Evolutionary conservation across 768 basidiomycete species (phyloP), one percentile per base, ranked within the genome.

Genomic region (Termitomyces sp.): DNA sequence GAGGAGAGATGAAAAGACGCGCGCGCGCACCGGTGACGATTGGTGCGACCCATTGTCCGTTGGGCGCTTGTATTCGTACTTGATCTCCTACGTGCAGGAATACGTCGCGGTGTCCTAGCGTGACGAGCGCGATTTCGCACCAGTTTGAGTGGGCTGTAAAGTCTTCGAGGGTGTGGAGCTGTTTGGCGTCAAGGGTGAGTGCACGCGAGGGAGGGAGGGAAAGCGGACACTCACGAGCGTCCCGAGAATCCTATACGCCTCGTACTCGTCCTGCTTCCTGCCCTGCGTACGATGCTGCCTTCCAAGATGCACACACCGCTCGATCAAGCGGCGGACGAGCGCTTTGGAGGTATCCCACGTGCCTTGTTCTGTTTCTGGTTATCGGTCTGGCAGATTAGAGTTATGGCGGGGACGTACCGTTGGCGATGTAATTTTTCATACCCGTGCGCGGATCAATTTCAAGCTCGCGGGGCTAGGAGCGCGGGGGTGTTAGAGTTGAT

Each of bases 351-450:
- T 96, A 65, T 94, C 92, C 95, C 95, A 98, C n/a, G 70, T 61
- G 5, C 91, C 89, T 25, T 80, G 73, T 63, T 91, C 89, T 86
- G 64, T 32, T 9, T 42, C 34, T 0, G 25, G 25, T 34, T 34
- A 34, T 34, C 34, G 34, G 34, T 8, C 25, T 25, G 25, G 25
- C 25, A 25, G 25, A 25, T 25, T 25, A 25, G 1, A 25, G 25
- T 25, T 25, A 25, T 1, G 25, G 25, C 25, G n/a, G 32, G 14
- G 1, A 36, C 61, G 17, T 61, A 84, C 86, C 85, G 71, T 95
- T 96, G 0, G 92, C 92, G 62, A 96, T 95, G 72, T 92, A 93
- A 66, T 95, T 98, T 79, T 96, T 96, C 94, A 98, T 96, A 2
- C 94, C 96, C 0, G 90, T 92, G 14, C 80, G 76, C 0, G 83